Base-by-base conservation (phyloP, 1,139 yeast genomes). In the Sugiyamaella sp. region DNA sequence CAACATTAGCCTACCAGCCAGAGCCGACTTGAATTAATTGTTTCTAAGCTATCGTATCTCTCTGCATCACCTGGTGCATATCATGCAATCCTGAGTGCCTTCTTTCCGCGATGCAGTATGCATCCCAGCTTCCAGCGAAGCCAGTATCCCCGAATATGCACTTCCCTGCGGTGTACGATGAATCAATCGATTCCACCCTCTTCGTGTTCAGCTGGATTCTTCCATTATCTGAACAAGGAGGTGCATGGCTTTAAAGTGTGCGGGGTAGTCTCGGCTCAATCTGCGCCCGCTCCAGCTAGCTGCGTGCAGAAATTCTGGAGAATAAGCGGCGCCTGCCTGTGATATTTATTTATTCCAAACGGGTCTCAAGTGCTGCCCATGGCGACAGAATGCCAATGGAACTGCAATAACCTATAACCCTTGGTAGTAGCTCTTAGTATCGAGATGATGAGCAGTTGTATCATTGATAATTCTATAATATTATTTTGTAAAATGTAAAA, bases 31-130 rank as follows among this genome's bases (percentile, higher is more conserved):
- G 21, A 40, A 20, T 4, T 8, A 20, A 8, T 24, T 33, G 35
- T 29, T 29, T 8, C 35, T 29, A 5, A 29, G 35, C 14, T 29
- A 38, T 6, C 42, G 27, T 19, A 24, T 24, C 46, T 24, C 29
- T 5, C 38, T 43, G 47, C 47, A 43, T 19, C 14, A 29, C 35
- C 29, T 29, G 35, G 14, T 29, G 35, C 35, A 29, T 6, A 4
- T 8, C 14, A 12, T 29, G 35, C 35, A 29, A 29, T 8, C 10
- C n/a, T 2, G 20, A 29, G 19, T 27, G 38, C 50, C 50, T 38
- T 38, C 50, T 44, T 44, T 46, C 50, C 45, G 50, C 50, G 50
- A 46, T 38, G 50, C 45, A 24, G 22, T 29, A 46, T 46, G 50
- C 48, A 32, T 17, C 16, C 4, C 21, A 21, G 41, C 41, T 32